These are phyloP conservation scores for Oryza officinalis DNA, from an alignment of 176 grass and related monocot genomes.

Conservation along the genomic window DNA sequence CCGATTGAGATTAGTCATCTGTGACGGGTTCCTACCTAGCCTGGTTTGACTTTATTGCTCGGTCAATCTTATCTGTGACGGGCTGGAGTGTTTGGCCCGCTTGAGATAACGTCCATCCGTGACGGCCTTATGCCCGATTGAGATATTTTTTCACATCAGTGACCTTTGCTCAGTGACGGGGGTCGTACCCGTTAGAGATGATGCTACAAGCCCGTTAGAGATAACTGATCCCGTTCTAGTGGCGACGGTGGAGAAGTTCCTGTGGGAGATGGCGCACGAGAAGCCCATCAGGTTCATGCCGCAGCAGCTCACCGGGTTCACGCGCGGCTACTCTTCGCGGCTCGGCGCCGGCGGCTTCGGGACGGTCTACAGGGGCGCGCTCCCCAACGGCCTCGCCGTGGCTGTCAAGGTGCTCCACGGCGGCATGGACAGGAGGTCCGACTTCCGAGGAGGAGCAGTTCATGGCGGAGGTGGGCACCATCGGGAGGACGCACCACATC, in stretches of 20 bases:
- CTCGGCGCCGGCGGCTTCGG: slow-evolving; percentile 63
- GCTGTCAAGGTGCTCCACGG: slow-evolving; percentile 47
- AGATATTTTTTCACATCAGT: too few relatives aligned
- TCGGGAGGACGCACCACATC: slow-evolving; percentile 62
- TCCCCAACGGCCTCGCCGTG: slow-evolving; percentile 53
- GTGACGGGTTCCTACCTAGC: too few relatives aligned
- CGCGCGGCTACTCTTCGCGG: slow-evolving; percentile 1
- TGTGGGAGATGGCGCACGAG: slow-evolving; percentile 26
- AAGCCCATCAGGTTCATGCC: slow-evolving; percentile 51
- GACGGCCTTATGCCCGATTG: too few relatives aligned
- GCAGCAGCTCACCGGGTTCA: slow-evolving; percentile 45
- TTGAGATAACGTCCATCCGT: too few relatives aligned
- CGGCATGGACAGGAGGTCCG: slow-evolving; percentile 54
- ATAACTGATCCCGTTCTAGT: too few relatives aligned
- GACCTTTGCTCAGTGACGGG: too few relatives aligned
- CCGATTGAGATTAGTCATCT: too few relatives aligned
- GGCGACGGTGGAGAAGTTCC: slow-evolving; percentile 2
- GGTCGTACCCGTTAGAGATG: too few relatives aligned
- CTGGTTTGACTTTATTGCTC: too few relatives aligned
- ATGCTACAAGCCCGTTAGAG: too few relatives aligned
- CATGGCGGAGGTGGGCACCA: slow-evolving; percentile 33
- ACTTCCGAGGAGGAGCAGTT: slow-evolving; percentile 3
- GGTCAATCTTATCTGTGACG: too few relatives aligned
- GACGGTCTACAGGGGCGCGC: slow-evolving; percentile 54
- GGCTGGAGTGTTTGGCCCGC: too few relatives aligned